Conservation (phyloP, 1,139 yeast species). For the Hansenula sp. region DNA sequence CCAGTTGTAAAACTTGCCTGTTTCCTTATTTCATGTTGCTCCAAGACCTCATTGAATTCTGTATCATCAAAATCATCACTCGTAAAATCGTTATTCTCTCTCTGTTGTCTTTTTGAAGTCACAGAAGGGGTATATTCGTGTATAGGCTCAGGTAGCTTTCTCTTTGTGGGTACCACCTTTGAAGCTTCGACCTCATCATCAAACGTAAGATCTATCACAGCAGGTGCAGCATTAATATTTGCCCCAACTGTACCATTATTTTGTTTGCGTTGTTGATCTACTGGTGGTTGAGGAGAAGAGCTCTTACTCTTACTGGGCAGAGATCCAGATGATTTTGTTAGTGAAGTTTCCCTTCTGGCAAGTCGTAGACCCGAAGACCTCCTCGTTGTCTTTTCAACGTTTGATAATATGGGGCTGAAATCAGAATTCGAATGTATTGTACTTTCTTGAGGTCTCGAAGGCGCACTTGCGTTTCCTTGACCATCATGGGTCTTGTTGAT, state of each 20-base stretch:
- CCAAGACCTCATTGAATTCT: slow-evolving; percentile 9
- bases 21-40: slow-evolving; percentile 5
- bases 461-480: not conserved
- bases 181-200: slow-evolving; percentile 14
- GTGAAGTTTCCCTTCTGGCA: slow-evolving; percentile 16
- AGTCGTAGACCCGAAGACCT: slow-evolving; percentile 16
- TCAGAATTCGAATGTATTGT: slow-evolving; percentile 3
- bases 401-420: slow-evolving; percentile 13
- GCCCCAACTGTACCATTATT: not conserved
- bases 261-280: slow-evolving; percentile 6
- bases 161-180: slow-evolving; percentile 6
- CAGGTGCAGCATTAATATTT: slow-evolving; percentile 3
- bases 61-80: slow-evolving; percentile 12
- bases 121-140: not conserved
- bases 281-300: slow-evolving; percentile 12
- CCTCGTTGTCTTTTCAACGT: slow-evolving; percentile 12
- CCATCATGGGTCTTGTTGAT: not conserved
- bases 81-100: slow-evolving; percentile 9
- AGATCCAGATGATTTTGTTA: slow-evolving; percentile 7
- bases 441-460: not conserved
- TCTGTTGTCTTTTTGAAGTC: not conserved
- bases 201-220: slow-evolving; percentile 23
- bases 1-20: not conserved
- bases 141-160: not conserved
- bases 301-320: slow-evolving; percentile 2